Conservation (phyloP, 352 stramenopile genomes). For the Pythium rhizo-oryzae region DNA sequence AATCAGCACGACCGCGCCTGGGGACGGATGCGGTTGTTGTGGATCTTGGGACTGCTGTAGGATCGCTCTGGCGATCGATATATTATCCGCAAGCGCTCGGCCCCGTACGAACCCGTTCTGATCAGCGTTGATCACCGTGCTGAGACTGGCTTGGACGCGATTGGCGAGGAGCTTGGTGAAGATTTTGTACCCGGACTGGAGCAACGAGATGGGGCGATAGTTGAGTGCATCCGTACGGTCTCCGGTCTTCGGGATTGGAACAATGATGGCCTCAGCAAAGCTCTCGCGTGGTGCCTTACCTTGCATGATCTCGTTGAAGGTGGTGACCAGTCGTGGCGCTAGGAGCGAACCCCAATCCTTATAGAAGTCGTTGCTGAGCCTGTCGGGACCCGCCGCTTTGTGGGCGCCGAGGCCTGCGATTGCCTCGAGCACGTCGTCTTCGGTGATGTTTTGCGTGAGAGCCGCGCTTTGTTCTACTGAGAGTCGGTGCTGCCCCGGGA, state of each 20-base stretch:
- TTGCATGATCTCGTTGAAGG: background rate
- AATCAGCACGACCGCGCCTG: background rate
- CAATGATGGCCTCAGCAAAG: conserved; percentile 13
- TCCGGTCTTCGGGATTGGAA: conserved; percentile 27
- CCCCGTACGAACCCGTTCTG: conserved; percentile 29
- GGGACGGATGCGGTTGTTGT: background rate
- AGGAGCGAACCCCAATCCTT: conserved; percentile 7
- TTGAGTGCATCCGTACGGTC: conserved; percentile 25
- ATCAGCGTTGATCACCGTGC: conserved; percentile 15
- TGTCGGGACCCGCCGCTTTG: conserved; percentile 13
- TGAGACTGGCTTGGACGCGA: conserved; percentile 1
- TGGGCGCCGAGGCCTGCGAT: background rate
- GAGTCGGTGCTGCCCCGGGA: background rate
- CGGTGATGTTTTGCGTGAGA: background rate
- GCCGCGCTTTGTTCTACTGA: background rate
- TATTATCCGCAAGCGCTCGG: conserved; percentile 2
- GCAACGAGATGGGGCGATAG: conserved; percentile 24
- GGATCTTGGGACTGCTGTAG: background rate
- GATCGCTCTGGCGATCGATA: background rate
- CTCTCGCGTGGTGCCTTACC: background rate
- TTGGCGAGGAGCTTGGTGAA: conserved; percentile 18
- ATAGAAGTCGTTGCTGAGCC: conserved; percentile 15
- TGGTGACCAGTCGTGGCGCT: background rate
- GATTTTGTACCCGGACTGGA: conserved; percentile 29
- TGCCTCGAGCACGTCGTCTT: background rate